Base-by-base conservation (phyloP, 164 flowering plant species). In the Kingdonia uniflora region DNA sequence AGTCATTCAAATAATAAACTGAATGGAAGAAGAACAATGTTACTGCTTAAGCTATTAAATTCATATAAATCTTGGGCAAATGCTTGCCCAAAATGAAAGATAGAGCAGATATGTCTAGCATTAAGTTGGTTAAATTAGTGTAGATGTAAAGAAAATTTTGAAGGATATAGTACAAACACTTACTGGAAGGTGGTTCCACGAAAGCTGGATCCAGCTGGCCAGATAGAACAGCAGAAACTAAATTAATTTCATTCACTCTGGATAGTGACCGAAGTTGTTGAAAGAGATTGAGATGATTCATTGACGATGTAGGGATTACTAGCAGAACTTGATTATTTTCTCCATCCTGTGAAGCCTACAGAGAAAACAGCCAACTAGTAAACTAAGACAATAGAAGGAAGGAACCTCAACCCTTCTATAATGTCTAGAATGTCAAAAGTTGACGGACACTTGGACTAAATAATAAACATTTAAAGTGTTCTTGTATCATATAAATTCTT, bases 161-260 rank as follows among this genome's bases (percentile, higher is more conserved):
- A n/a, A n/a, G 20, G 10, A 35, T 33, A 51, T 53, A 53, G 1
- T 16, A 14, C 14, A 35, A 56, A 47, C 39, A 69, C 80, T 81
- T 68, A 86, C 97, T 72, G 42, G 84, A 69, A 55, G 95, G 80
- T 29, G 69, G 53, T 61, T 62, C 67, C 52, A 87, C 42, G 7
- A 58, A 11, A n/a, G 82, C 70, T 19, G 73, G 70, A 68, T 84
- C 85, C 35, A 84, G 57, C 61, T 78, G 59, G 51, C 89, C 97
- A 54, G 80, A 69, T 54, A 90, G 43, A 60, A 74, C 71, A 52
- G 89, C 84, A 65, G 67, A 61, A 62, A 90, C 53, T 55, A 90
- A 55, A 54, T 77, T 74, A 50, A 62, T 52, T 48, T 90, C 97
- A 42, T 68, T 72, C 21, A 84, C 69, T 71, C 71, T 78, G 25